Conservation (phyloP, 495 filamentous ascomycete genomes). For the Durotheca rogersii region DNA sequence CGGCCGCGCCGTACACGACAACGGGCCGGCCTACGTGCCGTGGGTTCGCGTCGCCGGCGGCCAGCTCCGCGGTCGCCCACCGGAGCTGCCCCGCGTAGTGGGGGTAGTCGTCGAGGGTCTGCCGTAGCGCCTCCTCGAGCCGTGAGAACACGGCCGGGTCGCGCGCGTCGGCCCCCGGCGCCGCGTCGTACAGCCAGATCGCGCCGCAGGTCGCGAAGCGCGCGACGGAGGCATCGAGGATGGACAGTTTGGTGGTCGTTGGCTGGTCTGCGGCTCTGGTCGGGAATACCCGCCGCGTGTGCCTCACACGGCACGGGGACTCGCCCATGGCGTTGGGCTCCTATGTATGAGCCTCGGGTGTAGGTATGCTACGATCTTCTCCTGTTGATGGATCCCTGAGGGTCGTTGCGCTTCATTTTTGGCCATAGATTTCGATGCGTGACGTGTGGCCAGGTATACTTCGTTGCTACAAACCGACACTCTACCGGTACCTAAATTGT, state of each 20-base stretch:
- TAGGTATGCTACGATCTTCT: too few relatives aligned
- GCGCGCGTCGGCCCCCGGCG: constrained; percentile 15
- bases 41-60: constrained; percentile 22
- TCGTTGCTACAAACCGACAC: too few relatives aligned
- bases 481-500: too few relatives aligned
- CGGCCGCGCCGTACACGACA: constrained; percentile 19
- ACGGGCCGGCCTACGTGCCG: constrained; percentile 26
- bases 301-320: constrained; percentile 6
- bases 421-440: too few relatives aligned
- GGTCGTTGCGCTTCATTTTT: too few relatives aligned
- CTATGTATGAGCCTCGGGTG: too few relatives aligned
- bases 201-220: constrained; percentile 39
- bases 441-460: too few relatives aligned
- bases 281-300: constrained; percentile 31
- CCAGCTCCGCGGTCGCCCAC: constrained; percentile 26
- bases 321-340: constrained; percentile 8
- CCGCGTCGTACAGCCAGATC: constrained; percentile 42
- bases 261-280: constrained; percentile 1
- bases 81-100: constrained; percentile 41
- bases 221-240: constrained; percentile 39
- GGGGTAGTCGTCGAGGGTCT: constrained; percentile 40
- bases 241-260: constrained; percentile 37
- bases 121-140: constrained; percentile 36
- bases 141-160: constrained; percentile 26
- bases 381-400: too few relatives aligned